phyloP scores from a whole-genome alignment of 2,329 filamentous ascomycete species.

The Talaromyces albobiverticillius region DNA sequence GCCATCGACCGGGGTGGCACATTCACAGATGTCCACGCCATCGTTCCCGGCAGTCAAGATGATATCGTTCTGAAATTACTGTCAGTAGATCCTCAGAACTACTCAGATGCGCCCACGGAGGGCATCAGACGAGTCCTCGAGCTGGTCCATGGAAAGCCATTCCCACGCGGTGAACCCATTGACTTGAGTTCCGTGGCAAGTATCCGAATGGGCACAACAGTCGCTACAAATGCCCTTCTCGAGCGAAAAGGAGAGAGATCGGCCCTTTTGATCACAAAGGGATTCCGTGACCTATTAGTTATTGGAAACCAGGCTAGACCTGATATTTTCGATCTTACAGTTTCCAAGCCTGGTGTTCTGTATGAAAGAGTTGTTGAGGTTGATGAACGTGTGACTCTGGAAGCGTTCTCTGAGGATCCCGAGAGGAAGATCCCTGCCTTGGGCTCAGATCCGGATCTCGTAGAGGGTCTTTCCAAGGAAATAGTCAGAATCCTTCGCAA shows the following conservation, averaged over 20 bases:
- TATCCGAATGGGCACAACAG: slow-evolving; percentile 79
- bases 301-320: slow-evolving; percentile 91
- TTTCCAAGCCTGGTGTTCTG: slow-evolving; percentile 78
- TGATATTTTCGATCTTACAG: slow-evolving; percentile 88
- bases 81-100: not conserved
- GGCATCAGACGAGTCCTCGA: not conserved
- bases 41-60: not conserved
- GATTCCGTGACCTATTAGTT: slow-evolving; percentile 75
- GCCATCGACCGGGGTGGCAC: not conserved
- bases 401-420: slow-evolving; percentile 32
- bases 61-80: slow-evolving; percentile 1
- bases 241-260: slow-evolving; percentile 88
- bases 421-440: slow-evolving; percentile 45
- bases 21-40: slow-evolving; percentile 8
- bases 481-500: not conserved
- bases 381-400: slow-evolving; percentile 81
- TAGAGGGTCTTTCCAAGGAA: not conserved
- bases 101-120: not conserved
- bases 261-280: slow-evolving; percentile 59
- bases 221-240: slow-evolving; percentile 66
- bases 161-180: slow-evolving; percentile 24
- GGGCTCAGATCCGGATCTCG: slow-evolving; percentile 66
- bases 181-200: not conserved
- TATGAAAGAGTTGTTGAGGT: slow-evolving; percentile 82
- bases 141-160: not conserved